Evolutionary conservation across 2,329 filamentous ascomycete genomes (phyloP).

Genomic region (Amylocarpus encephaloides): DNA sequence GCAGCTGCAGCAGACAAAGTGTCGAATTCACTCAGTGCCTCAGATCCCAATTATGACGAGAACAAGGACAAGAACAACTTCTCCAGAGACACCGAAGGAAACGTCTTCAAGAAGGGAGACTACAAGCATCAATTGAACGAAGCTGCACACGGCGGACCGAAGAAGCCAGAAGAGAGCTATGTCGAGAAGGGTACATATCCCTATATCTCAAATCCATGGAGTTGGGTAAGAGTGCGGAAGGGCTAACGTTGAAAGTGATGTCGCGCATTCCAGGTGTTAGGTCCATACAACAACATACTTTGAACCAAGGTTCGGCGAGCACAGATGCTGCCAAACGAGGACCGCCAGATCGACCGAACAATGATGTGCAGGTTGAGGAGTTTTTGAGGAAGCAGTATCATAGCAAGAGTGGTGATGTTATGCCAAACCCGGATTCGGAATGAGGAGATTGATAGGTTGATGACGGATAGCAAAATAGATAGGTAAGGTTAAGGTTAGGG

Average conservation of each 20-base stretch:
- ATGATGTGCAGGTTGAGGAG: conserved; percentile 29
- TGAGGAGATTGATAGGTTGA: no score
- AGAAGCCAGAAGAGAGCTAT: conserved; percentile 9
- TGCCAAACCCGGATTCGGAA: not conserved
- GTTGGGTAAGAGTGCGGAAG: not conserved
- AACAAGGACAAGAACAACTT: conserved; percentile 13
- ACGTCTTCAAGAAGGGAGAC: conserved; percentile 18
- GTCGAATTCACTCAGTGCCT: conserved; percentile 2
- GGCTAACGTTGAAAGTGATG: conserved; percentile 16
- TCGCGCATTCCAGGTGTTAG: conserved; percentile 21
- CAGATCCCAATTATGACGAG: conserved; percentile 10
- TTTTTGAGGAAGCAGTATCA: conserved; percentile 27
- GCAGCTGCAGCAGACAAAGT: conserved; percentile 13
- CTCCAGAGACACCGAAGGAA: conserved; percentile 18
- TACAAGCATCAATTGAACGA: conserved; percentile 26
- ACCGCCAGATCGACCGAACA: conserved; percentile 23
- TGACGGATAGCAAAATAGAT: no score
- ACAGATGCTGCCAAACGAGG: not conserved
- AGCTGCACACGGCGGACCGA: conserved; percentile 14
- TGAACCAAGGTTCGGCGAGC: conserved; percentile 13
- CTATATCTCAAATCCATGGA: not conserved
- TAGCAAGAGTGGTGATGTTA: conserved; percentile 14
- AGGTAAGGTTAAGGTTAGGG: no score
- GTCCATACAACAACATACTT: conserved; percentile 10
- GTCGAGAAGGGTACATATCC: conserved; percentile 20